Base-by-base conservation (phyloP, 2,329 filamentous ascomycete species). In the Diaporthe citrichinensis region DNA sequence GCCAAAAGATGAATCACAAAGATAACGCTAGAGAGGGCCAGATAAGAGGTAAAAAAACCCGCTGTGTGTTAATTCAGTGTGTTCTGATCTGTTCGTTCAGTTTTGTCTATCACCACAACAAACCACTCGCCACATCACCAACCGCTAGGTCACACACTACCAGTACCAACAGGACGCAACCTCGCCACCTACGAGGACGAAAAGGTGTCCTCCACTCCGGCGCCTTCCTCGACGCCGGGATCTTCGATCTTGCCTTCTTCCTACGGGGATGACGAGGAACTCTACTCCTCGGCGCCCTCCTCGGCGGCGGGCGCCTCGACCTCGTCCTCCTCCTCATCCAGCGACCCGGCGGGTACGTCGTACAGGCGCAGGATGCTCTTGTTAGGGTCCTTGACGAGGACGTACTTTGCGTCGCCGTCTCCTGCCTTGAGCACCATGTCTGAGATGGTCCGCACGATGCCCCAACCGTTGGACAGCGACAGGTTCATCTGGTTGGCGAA, bases 401-500 rank as follows among this genome's bases (percentile, higher is more conserved):
- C 92, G 80, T 94, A 97, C 87, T 96, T 96, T 85, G 93, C 94
- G 80, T 95, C 93, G 17, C 59, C 55, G 41, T 59, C 76, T 62
- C 92, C 89, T 85, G 92, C 91, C 85, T 92, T 91, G 80, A 95
- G 90, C 81, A 93, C 94, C 94, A 98, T 97, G 86, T 99, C 97
- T 80, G 95, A 95, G 82, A 99, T 98, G 69, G 97, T 99, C 79
- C 97, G 95, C 76, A 99, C 97, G 79, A 99, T 98, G 85, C 97
- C 97, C 97, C 97, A 99, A 78, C 97, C 97, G 87, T 99, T 99
- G 87, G 94, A 94, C 75, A 98, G 91, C 81, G 96, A 97, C 81
- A 99, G 87, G 88, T 98, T 98, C 97, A 99, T 99, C 90, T 99
- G 97, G 82, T 91, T 90, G 78, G 97, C 97, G 81, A 99, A 98